Evolutionary conservation across 331 rosid species (phyloP), one percentile per base, ranked within the genome.

Genomic region (Quercus lobata): DNA sequence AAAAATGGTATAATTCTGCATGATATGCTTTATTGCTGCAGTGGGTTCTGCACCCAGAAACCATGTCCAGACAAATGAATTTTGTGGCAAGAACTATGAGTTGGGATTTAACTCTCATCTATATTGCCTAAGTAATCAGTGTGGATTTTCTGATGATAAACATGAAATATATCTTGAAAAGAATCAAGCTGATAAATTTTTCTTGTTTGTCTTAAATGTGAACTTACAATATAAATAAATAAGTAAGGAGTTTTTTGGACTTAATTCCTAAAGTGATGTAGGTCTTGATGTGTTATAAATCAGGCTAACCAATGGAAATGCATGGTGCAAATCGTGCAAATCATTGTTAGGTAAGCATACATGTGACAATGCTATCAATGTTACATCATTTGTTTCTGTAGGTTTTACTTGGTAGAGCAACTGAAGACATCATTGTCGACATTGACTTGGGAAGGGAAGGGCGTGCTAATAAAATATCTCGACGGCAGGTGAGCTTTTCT

Each of bases 351-450:
- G 46, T 56, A 57, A 69, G 69, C 75, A 16, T 22, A 76, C 68
- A 32, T 18, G 34, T 54, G 53, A 24, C 71, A 44, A 41, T 24
- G 81, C 73, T 81, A 57, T 89, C 73, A 77, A 41, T 53, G 71
- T 62, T 55, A 57, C 73, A 52, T 76, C 41, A 53, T 55, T 41
- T 69, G 57, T 4, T 81, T 14, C 46, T 81, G 81, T 87, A 96
- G 99, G 98, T 96, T 80, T 86, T 92, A 80, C 86, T 96, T 83
- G 99, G 99, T 81, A 90, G 98, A 82, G 90, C 97, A 74, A 86
- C 98, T 14, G 91, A 85, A 22, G 90, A 89, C 79, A 57, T 74
- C 77, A 66, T 79, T 75, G 97, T 96, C 41, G 99, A 96, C 84
- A 89, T 96, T 84, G 98, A 96, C 90, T 88, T 96, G 86, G 83